A percentile compares a stretch with the other conserved stretches of the same genome.
Conservation (phyloP, 768 basidiomycete species). For the Lactarius hatsudake region DNA sequence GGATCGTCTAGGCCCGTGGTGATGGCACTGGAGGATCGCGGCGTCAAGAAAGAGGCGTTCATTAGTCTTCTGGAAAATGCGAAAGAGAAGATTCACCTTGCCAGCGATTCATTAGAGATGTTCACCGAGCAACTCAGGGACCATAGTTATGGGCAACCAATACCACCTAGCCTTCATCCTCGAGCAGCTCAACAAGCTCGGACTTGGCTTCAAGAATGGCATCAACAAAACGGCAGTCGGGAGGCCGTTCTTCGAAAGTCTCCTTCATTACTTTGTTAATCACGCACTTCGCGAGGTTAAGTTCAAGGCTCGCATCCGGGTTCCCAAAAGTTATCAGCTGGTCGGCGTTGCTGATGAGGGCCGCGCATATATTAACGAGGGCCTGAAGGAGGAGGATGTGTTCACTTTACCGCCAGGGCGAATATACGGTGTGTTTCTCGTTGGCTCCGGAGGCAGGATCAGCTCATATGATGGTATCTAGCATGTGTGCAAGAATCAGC, state of each 20-base stretch:
- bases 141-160: conserved; percentile 44
- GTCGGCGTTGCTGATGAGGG: conserved; percentile 87
- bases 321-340: conserved; percentile 64
- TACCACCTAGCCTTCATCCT: conserved; percentile 55
- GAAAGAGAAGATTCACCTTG: conserved; percentile 54
- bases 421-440: conserved; percentile 17
- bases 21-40: conserved; percentile 77
- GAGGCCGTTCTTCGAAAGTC: conserved; percentile 53
- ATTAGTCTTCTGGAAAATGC: conserved; percentile 57
- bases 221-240: conserved; percentile 41
- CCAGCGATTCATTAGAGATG: conserved; percentile 52
- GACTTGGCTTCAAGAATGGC: conserved; percentile 46
- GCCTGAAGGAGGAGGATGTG: conserved; percentile 4
- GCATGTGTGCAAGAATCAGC: conserved; percentile 21
- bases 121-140: conserved; percentile 49
- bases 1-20: conserved; percentile 54
- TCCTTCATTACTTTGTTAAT: conserved; percentile 58
- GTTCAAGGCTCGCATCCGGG: conserved; percentile 67
- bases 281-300: conserved; percentile 73
- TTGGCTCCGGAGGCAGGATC: background rate
- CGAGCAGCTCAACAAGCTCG: conserved; percentile 44
- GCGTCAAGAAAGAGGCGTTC: conserved; percentile 58
- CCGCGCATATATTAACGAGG: conserved; percentile 18
- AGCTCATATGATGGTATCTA: background rate
- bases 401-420: conserved; percentile 9